phyloP scores from a whole-genome alignment of 176 grass and related monocot species.

The Ensete glaucum region DNA sequence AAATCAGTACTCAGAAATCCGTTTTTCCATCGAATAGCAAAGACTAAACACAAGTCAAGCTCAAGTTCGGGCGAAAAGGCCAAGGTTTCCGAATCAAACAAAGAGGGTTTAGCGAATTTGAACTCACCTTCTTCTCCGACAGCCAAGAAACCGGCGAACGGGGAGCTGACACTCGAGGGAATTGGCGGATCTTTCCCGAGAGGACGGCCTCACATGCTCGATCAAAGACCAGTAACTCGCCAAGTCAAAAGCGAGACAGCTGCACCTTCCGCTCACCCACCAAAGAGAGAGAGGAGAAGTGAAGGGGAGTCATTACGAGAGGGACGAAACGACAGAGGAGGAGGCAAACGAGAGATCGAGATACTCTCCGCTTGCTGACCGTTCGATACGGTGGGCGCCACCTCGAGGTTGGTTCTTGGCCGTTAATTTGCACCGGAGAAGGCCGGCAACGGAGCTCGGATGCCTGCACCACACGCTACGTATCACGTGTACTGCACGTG shows the following conservation, averaged over 20 bases:
- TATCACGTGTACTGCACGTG: background rate
- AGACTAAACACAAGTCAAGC: background rate
- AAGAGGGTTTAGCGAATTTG: background rate
- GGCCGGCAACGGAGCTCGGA: background rate
- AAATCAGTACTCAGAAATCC: background rate
- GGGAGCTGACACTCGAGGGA: background rate
- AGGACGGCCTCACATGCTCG: background rate
- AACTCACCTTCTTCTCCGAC: background rate
- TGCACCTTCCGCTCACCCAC: background rate
- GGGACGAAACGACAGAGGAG: background rate
- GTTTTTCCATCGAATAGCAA: background rate
- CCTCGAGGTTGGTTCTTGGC: background rate
- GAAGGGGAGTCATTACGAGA: background rate
- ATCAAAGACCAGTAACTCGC: background rate
- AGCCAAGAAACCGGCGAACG: background rate
- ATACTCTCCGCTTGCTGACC: background rate
- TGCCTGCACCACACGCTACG: background rate
- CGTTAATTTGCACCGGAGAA: background rate
- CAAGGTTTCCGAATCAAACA: background rate
- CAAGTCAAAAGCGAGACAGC: constrained; percentile 1
- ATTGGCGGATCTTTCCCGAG: background rate
- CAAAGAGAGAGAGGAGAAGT: background rate
- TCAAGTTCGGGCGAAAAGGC: background rate
- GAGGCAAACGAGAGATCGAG: background rate
- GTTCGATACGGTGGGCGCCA: background rate